phyloP scores from a whole-genome alignment of 768 basidiomycete species.

The Asterophora parasitica region DNA sequence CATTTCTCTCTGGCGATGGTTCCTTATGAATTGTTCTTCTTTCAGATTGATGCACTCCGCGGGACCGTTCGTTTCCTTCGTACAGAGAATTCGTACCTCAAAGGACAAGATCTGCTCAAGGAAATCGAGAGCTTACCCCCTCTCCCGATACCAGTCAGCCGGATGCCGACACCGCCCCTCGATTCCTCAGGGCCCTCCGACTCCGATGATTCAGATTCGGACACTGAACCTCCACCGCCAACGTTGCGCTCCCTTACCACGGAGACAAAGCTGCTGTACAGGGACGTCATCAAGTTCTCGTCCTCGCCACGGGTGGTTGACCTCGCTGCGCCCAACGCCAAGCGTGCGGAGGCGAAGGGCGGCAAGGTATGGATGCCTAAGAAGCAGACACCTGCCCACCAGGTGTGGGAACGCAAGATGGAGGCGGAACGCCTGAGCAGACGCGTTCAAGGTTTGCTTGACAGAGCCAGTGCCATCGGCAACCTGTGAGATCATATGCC shows the following conservation, averaged over 20 bases:
- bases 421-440: conserved; percentile 70
- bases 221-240: conserved; percentile 36
- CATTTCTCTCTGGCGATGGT: not conserved
- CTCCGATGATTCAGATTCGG: conserved; percentile 56
- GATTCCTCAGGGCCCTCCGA: conserved; percentile 64
- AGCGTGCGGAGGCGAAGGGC: conserved; percentile 43
- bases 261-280: conserved; percentile 82
- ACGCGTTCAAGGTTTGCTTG: conserved; percentile 65
- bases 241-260: conserved; percentile 67
- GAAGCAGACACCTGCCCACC: conserved; percentile 78
- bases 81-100: conserved; percentile 89
- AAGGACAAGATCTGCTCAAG: conserved; percentile 83
- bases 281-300: conserved; percentile 85
- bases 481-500: conserved; percentile 15
- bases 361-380: conserved; percentile 72
- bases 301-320: conserved; percentile 84
- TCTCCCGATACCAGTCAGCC: conserved; percentile 44
- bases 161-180: conserved; percentile 61
- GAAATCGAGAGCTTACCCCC: conserved; percentile 74
- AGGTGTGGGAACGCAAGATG: conserved; percentile 70
- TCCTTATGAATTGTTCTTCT: conserved; percentile 6
- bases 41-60: conserved; percentile 83
- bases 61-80: conserved; percentile 91
- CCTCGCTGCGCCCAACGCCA: conserved; percentile 56
- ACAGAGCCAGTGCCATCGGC: conserved; percentile 50